Evolutionary conservation across 169 alveolate genomes (phyloP), one percentile per base, ranked within the genome.

Genomic region (Eimeria maxima): DNA sequence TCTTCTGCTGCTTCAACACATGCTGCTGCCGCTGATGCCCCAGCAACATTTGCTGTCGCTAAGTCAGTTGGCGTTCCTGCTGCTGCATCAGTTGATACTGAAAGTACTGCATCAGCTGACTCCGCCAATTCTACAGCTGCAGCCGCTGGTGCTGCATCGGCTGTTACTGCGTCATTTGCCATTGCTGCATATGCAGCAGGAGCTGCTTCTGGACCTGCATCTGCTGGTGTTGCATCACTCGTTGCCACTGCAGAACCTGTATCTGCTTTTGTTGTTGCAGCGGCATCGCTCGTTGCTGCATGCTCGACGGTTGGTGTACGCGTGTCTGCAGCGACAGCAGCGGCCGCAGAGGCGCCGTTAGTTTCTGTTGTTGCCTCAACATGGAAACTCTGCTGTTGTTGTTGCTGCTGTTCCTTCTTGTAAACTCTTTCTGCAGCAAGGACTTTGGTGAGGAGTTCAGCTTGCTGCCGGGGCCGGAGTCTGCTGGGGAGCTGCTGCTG

Each of bases 401-500:
- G 90, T 33, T 33, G 90, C 1, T 47, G 65, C 89, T 78, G 89
- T 16, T 78, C 65, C 47, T 78, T 47, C 44, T 78, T 78, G 89
- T 78, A 78, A n/a, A 78, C 89, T 33, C 67, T 33, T 22, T 78
- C 89, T 47, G 89, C 89, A 44, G 89, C 89, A 47, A 78, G 89
- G 7, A 78, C 89, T 78, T 42, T n/a, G 1, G 89, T 47, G 27
- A 78, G 65, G 16, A 78, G 60, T 13, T 78, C 89, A 10, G 89
- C 89, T 29, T 78, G 89, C 89, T 47, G 60, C 89, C 65, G 11
- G 44, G 89, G 89, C 24, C 55, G 6, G 29, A 78, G 89, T 60
- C 47, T 53, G 33, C 89, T 78, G 57, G 89, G 89, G 44, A 78
- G 89, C 65, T 78, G 22, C 65, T 78, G 89, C 29, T 20, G 24